Conservation (phyloP, 257 asterid species). For the Catharanthus roseus region DNA sequence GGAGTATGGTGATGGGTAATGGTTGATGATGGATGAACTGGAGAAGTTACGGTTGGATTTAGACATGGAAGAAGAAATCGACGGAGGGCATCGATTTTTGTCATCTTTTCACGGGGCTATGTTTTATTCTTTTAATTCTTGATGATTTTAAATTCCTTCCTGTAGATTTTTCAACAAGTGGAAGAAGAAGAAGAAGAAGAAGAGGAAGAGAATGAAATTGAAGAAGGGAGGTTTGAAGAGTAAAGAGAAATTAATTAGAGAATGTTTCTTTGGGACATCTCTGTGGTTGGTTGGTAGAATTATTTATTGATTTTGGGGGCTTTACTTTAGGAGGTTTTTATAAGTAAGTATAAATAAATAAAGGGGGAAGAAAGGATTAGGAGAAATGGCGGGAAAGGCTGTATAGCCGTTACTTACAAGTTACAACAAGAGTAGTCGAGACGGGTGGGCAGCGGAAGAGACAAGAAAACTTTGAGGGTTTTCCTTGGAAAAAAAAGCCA, state of each 20-base stretch:
- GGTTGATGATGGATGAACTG: slow-evolving; percentile 27
- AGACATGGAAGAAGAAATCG: slow-evolving; percentile 79
- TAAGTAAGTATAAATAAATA: not conserved
- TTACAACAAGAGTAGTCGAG: not conserved
- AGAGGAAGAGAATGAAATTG: not conserved
- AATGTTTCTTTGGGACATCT: not conserved
- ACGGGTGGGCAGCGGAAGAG: not conserved
- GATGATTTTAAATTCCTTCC: not conserved
- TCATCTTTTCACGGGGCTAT: slow-evolving; percentile 28
- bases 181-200: slow-evolving; percentile 7
- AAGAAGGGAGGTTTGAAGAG: too few species aligned
- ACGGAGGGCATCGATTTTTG: slow-evolving; percentile 68
- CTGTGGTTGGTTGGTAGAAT: not conserved
- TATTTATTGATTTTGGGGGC: not conserved
- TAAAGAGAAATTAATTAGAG: not conserved
- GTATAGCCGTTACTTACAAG: slow-evolving; percentile 4
- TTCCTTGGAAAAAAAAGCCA: too few species aligned
- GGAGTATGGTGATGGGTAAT: slow-evolving; percentile 33
- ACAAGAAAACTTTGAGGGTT: not conserved
- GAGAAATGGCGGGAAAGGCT: slow-evolving; percentile 1
- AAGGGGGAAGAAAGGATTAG: not conserved
- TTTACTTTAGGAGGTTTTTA: not conserved
- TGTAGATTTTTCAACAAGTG: too few species aligned
- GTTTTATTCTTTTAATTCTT: slow-evolving; percentile 8
- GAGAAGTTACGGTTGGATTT: slow-evolving; percentile 33